Evolutionary conservation across 805 yeast species (phyloP), one percentile per base, ranked within the genome.

Genomic region (Candida piceae): DNA sequence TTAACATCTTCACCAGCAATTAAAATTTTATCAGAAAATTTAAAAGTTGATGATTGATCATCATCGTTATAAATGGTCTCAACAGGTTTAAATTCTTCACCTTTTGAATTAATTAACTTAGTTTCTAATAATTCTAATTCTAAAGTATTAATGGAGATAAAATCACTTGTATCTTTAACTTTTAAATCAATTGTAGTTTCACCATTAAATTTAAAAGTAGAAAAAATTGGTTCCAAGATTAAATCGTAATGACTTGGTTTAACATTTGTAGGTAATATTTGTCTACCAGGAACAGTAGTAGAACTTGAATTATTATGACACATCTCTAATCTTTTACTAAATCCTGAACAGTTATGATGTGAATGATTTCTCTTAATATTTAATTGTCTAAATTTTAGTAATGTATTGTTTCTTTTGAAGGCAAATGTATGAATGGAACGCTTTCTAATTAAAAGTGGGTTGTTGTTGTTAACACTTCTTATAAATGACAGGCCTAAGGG

Each of bases 191-290:
- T 74, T 12, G 52, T 49, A n/a, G 72, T 80, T n/a, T 53, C 55
- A 18, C 86, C 85, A 12, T 55, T 52, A 52, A 69, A 79, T 16
- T 68, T 58, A 53, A 72, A 72, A 24, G 66, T 64, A 12, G 57
- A 62, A 30, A 61, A 45, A 10, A 44, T 24, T 7, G 63, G 61
- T 36, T 55, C 58, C 28, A 79, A 62, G 7, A 77, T 66, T 31
- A 90, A 58, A 40, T 78, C 75, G 60, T 90, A 90, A 60, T 85
- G 88, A 29, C 64, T 52, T 22, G 98, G 97, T 46, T 72, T 74
- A 45, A 89, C 86, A 42, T 76, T 70, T 3, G 51, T 45, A 27
- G 66, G 67, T 23, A 62, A 45, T n/a, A 59, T 47, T 41, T 58
- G 60, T 44, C 62, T 55, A 17, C 45, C 43, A 16, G 56, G 52